phyloP scores from a whole-genome alignment of 768 basidiomycete species.

The Clavulina sp. region DNA sequence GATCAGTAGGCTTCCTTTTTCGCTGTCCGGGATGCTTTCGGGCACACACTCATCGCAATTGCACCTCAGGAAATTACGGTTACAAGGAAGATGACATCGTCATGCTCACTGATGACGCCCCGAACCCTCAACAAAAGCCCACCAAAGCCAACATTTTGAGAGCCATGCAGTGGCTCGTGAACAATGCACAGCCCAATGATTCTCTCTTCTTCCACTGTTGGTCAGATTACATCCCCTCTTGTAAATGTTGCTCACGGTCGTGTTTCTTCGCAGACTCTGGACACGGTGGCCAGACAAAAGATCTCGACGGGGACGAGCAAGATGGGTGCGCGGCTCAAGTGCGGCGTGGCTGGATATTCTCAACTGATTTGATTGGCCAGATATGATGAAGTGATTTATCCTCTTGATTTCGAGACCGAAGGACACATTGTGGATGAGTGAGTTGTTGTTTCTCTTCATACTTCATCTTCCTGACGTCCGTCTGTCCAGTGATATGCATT shows the following conservation, averaged over 20 bases:
- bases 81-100: conserved; percentile 74
- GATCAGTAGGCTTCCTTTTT: conserved; percentile 28
- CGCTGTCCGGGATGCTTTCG: background rate
- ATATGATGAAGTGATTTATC: conserved; percentile 57
- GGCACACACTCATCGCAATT: conserved; percentile 2
- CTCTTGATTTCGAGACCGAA: conserved; percentile 49
- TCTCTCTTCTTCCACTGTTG: conserved; percentile 81
- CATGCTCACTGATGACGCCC: conserved; percentile 60
- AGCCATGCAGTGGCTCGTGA: conserved; percentile 89
- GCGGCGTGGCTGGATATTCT: background rate
- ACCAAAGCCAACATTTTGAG: conserved; percentile 70
- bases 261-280: conserved; percentile 47
- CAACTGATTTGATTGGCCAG: background rate
- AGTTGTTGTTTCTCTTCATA: conserved; percentile 16
- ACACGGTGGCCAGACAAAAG: conserved; percentile 83
- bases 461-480: background rate
- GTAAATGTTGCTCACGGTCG: conserved; percentile 4
- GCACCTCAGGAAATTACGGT: conserved; percentile 32
- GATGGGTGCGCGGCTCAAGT: conserved; percentile 40
- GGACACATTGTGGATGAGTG: conserved; percentile 87
- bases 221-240: background rate
- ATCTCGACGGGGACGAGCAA: conserved; percentile 63
- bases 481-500: conserved; percentile 34
- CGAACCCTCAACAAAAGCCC: conserved; percentile 43
- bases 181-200: conserved; percentile 60